Conservation (phyloP, 2,329 filamentous ascomycete species). For the Pyricularia pennisetigena region DNA sequence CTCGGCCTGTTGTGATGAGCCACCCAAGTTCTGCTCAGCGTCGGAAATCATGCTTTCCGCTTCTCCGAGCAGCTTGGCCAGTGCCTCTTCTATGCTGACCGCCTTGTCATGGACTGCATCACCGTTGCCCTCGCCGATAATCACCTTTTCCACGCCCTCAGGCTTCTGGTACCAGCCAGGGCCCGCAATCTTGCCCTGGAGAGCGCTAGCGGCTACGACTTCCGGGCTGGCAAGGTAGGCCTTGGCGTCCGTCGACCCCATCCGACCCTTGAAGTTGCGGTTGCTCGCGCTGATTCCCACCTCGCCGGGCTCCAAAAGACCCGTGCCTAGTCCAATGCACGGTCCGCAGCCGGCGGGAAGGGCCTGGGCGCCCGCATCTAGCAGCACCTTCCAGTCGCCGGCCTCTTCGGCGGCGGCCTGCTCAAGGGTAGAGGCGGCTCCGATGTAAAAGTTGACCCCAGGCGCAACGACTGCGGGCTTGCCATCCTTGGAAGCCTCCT, state of each 20-base stretch:
- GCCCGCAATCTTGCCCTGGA: constrained; percentile 61
- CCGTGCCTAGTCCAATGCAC: constrained; percentile 71
- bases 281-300: constrained; percentile 78
- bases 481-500: constrained; percentile 59
- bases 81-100: constrained; percentile 48
- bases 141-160: constrained; percentile 24
- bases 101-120: constrained; percentile 10
- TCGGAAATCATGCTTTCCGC: constrained; percentile 52
- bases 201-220: constrained; percentile 81
- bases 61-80: constrained; percentile 62
- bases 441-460: constrained; percentile 79
- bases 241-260: constrained; percentile 71
- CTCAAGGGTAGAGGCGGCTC: constrained; percentile 72
- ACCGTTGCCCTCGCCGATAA: constrained; percentile 18
- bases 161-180: constrained; percentile 63
- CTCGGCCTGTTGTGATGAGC: constrained; percentile 16
- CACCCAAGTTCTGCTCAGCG: constrained; percentile 36
- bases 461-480: constrained; percentile 59
- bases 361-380: constrained; percentile 67
- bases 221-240: constrained; percentile 86
- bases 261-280: constrained; percentile 84
- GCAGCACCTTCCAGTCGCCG: constrained; percentile 76
- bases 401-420: constrained; percentile 67
- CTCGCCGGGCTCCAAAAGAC: constrained; percentile 69
- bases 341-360: constrained; percentile 70